Evolutionary conservation across 345 rosid species (phyloP).

Genomic region (Iberis pinnata): DNA sequence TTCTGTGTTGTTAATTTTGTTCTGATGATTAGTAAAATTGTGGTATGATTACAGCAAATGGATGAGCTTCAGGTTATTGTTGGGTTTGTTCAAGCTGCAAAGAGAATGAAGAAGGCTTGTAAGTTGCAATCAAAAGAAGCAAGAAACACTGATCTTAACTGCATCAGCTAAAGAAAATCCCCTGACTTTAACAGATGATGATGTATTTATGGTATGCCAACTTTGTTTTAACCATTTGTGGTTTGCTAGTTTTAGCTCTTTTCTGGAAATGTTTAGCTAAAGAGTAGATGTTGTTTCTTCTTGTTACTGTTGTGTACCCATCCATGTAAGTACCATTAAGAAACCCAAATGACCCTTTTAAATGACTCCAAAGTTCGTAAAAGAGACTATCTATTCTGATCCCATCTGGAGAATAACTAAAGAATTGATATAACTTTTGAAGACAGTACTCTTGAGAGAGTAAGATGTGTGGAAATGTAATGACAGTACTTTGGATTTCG

Average conservation of each 20-base stretch:
- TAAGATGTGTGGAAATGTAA: background rate
- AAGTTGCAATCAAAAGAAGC: constrained; percentile 26
- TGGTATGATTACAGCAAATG: constrained; percentile 54
- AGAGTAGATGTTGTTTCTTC: constrained; percentile 23
- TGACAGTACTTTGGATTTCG: too few relatives aligned
- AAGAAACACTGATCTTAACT: constrained; percentile 31
- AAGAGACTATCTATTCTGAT: background rate
- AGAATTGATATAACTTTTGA: background rate
- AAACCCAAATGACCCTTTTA: too few relatives aligned
- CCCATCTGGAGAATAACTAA: background rate
- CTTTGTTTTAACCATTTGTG: constrained; percentile 22
- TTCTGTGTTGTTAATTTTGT: background rate
- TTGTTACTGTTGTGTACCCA: constrained; percentile 24
- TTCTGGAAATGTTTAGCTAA: constrained; percentile 19
- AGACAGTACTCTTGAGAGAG: background rate
- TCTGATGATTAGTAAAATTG: constrained; percentile 1
- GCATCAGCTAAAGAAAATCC: constrained; percentile 27
- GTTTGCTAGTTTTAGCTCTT: constrained; percentile 19
- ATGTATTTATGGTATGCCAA: constrained; percentile 7
- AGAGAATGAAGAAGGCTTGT: constrained; percentile 76
- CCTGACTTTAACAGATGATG: constrained; percentile 18
- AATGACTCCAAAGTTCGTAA: too few relatives aligned
- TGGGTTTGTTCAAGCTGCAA: constrained; percentile 92
- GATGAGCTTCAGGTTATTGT: constrained; percentile 93
- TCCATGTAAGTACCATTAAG: constrained; percentile 21